Percentiles rank a stretch among this genome's conserved stretches.
These are phyloP conservation scores for Apiosordaria backusii DNA, from an alignment of 495 filamentous ascomycete genomes.

Conservation along the genomic window DNA sequence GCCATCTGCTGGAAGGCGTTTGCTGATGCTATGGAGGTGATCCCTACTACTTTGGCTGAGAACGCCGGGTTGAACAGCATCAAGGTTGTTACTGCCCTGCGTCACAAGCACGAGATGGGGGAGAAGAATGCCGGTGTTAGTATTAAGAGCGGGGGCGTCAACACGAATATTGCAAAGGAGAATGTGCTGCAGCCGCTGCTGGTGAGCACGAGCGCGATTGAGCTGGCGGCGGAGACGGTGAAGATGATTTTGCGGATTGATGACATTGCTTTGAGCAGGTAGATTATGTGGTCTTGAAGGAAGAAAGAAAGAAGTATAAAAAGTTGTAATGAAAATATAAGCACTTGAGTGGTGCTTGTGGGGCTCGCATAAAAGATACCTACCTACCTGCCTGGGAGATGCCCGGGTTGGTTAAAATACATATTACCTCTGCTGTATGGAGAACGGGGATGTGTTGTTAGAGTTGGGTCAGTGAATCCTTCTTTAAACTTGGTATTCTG, in stretches of 20 bases:
- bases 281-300: constrained; percentile 10
- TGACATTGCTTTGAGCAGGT: constrained; percentile 67
- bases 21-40: constrained; percentile 95
- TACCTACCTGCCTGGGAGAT: too few relatives aligned
- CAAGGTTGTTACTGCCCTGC: constrained; percentile 95
- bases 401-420: too few relatives aligned
- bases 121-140: constrained; percentile 95
- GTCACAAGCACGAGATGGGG: constrained; percentile 88
- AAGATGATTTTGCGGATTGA: constrained; percentile 98
- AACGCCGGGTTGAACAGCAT: constrained; percentile 97
- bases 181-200: constrained; percentile 95
- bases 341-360: too few relatives aligned
- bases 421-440: too few relatives aligned
- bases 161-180: constrained; percentile 91
- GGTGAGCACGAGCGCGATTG: constrained; percentile 94
- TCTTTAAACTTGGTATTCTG: too few relatives aligned
- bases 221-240: constrained; percentile 94
- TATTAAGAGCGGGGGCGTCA: constrained; percentile 94
- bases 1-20: constrained; percentile 98
- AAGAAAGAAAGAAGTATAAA: constrained; percentile 7
- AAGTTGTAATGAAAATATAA: neutral
- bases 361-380: too few relatives aligned
- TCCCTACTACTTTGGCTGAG: constrained; percentile 93
- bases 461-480: too few relatives aligned
- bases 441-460: too few relatives aligned